A percentile compares a stretch with the other conserved stretches of the same genome.
Evolutionary conservation across 2,329 filamentous ascomycete genomes (phyloP).

Genomic region (Penicillium griseofulvum): DNA sequence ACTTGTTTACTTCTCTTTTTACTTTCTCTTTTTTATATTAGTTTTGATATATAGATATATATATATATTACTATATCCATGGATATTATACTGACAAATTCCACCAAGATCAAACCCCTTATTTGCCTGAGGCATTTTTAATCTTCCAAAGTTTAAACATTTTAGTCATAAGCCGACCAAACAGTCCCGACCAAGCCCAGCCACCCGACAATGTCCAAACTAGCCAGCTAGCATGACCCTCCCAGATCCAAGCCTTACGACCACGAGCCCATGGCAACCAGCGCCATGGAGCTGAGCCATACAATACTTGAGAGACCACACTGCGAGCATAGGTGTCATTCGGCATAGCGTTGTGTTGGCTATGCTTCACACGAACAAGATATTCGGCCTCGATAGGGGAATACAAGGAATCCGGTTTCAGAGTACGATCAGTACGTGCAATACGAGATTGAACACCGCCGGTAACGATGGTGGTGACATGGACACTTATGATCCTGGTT

Average conservation of each 20-base stretch:
- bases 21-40: background rate
- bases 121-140: slow-evolving; percentile 17
- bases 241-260: slow-evolving; percentile 45
- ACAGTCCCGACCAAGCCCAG: slow-evolving; percentile 43
- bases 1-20: background rate
- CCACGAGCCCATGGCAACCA: slow-evolving; percentile 46
- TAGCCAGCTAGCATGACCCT: slow-evolving; percentile 52
- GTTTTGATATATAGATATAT: background rate
- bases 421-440: slow-evolving; percentile 49
- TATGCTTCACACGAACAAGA: slow-evolving; percentile 51
- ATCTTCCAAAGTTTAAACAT: slow-evolving; percentile 52
- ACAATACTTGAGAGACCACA: slow-evolving; percentile 55
- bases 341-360: slow-evolving; percentile 54
- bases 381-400: slow-evolving; percentile 53
- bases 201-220: slow-evolving; percentile 52
- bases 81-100: background rate
- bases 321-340: slow-evolving; percentile 54
- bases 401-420: slow-evolving; percentile 53
- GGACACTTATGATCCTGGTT: slow-evolving; percentile 37
- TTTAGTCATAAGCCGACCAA: slow-evolving; percentile 47
- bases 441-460: slow-evolving; percentile 61
- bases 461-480: slow-evolving; percentile 56
- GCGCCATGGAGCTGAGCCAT: slow-evolving; percentile 44
- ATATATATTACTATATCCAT: background rate
- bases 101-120: background rate